These are phyloP conservation scores for Tylopilus rubrobrunneus DNA, from an alignment of 768 basidiomycete genomes.

Conservation along the genomic window DNA sequence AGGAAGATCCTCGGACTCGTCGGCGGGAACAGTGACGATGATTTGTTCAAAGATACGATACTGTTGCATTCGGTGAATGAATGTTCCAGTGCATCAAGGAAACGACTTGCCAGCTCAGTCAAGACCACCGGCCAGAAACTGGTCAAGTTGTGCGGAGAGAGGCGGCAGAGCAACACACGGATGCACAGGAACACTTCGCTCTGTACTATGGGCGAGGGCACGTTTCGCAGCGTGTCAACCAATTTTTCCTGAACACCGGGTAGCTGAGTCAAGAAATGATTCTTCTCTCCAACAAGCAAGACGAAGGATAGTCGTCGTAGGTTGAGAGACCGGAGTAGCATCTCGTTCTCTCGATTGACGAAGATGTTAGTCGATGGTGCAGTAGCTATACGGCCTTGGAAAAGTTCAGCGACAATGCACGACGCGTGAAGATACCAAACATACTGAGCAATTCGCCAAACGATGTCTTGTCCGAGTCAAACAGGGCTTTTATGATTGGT, in stretches of 20 bases:
- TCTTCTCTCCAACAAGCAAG: constrained; percentile 84
- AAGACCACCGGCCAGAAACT: constrained; percentile 97
- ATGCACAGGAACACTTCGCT: constrained; percentile 95
- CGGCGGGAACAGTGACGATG: constrained; percentile 63
- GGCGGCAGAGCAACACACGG: constrained; percentile 83
- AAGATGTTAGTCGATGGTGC: constrained; percentile 95
- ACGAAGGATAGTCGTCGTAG: constrained; percentile 84
- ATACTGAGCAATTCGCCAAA: constrained; percentile 80
- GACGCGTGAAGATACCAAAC: constrained; percentile 30
- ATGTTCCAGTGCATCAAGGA: not conserved
- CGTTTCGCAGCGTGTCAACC: constrained; percentile 84
- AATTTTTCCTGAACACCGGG: constrained; percentile 96
- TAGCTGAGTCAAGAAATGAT: constrained; percentile 84
- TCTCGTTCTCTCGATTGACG: constrained; percentile 92
- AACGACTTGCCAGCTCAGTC: constrained; percentile 73
- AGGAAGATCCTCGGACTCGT: constrained; percentile 81
- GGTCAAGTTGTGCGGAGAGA: constrained; percentile 86
- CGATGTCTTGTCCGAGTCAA: constrained; percentile 83
- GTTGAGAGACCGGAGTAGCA: constrained; percentile 79
- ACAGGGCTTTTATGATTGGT: constrained; percentile 70
- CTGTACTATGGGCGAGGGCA: constrained; percentile 78
- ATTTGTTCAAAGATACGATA: constrained; percentile 87
- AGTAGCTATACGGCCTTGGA: constrained; percentile 68
- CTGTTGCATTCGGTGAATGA: constrained; percentile 37
- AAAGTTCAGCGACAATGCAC: constrained; percentile 20